phyloP scores from a whole-genome alignment of 106 monocot genomes.

The Dioscorea zingiberensis region DNA sequence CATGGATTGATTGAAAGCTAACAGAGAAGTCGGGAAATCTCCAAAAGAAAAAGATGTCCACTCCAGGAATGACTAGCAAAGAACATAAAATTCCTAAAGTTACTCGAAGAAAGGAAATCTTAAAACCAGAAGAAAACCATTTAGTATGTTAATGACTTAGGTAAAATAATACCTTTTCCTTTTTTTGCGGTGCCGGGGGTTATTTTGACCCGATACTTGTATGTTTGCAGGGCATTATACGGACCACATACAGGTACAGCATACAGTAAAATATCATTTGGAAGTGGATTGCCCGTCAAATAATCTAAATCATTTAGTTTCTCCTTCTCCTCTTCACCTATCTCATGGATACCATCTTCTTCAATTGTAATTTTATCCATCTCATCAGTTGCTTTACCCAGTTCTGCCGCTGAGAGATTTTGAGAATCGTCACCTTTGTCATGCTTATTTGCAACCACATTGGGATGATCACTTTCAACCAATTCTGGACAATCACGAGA shows the following conservation, averaged over 20 bases:
- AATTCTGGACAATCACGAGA: conserved; percentile 76
- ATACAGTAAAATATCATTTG: conserved; percentile 85
- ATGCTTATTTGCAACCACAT: conserved; percentile 6
- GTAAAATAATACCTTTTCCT: conserved; percentile 69
- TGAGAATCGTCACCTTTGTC: conserved; percentile 13
- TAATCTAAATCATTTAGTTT: conserved; percentile 85
- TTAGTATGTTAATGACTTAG: background rate
- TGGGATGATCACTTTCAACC: conserved; percentile 15
- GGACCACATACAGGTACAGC: conserved; percentile 96
- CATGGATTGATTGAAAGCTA: too few species aligned
- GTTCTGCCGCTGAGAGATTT: conserved; percentile 7
- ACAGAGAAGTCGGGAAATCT: too few species aligned
- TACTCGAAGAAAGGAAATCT: too few species aligned
- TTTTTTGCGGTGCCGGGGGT: conserved; percentile 93
- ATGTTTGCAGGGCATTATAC: conserved; percentile 88
- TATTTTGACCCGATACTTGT: conserved; percentile 95
- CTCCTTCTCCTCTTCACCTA: conserved; percentile 72
- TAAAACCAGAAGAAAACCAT: too few species aligned
- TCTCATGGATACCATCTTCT: conserved; percentile 69
- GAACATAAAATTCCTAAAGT: too few species aligned
- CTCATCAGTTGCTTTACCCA: conserved; percentile 17
- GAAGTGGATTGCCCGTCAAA: conserved; percentile 81
- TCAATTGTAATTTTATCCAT: conserved; percentile 57
- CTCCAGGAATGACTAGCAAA: too few species aligned
- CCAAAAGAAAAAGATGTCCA: too few species aligned